These are phyloP conservation scores for Daldinia eschscholtzii DNA, from an alignment of 2,329 filamentous ascomycete species.

Conservation along the genomic window DNA sequence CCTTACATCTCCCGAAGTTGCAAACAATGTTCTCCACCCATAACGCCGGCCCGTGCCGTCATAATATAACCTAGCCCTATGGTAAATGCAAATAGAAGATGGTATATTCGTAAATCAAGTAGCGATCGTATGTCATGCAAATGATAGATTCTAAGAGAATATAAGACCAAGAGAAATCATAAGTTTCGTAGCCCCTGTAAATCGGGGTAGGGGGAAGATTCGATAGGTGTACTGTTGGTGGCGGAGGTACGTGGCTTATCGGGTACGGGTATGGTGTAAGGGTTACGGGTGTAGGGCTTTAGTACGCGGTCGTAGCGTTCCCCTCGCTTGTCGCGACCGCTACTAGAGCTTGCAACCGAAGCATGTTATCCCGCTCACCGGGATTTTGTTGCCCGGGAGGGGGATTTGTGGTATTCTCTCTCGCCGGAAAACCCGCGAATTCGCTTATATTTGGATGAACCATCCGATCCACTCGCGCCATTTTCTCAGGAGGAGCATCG, in stretches of 20 bases:
- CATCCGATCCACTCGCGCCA: slow-evolving; percentile 67
- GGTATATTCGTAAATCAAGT: slow-evolving; percentile 41
- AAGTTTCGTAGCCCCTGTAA: slow-evolving; percentile 27
- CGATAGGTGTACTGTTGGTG: neutral
- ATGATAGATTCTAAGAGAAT: slow-evolving; percentile 34
- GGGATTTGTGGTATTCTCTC: slow-evolving; percentile 49
- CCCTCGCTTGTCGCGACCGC: slow-evolving; percentile 72
- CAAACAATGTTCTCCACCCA: slow-evolving; percentile 39
- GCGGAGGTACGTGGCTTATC: neutral
- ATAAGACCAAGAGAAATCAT: slow-evolving; percentile 27
- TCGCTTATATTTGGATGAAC: slow-evolving; percentile 68
- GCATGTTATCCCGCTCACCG: slow-evolving; percentile 61
- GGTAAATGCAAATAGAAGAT: slow-evolving; percentile 42
- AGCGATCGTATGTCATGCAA: slow-evolving; percentile 44
- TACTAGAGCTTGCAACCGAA: slow-evolving; percentile 72
- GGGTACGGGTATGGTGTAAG: neutral
- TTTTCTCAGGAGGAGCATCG: slow-evolving; percentile 56
- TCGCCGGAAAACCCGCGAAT: slow-evolving; percentile 64
- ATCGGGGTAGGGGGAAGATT: slow-evolving; percentile 11
- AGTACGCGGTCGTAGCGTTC: slow-evolving; percentile 54
- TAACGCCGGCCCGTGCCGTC: slow-evolving; percentile 48
- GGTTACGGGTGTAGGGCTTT: slow-evolving; percentile 18
- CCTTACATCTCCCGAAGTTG: slow-evolving; percentile 41
- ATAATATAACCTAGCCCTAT: slow-evolving; percentile 38
- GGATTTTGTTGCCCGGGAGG: slow-evolving; percentile 53